Base-by-base conservation (phyloP, 495 filamentous ascomycete species). In the Lophiostoma macrostomum region DNA sequence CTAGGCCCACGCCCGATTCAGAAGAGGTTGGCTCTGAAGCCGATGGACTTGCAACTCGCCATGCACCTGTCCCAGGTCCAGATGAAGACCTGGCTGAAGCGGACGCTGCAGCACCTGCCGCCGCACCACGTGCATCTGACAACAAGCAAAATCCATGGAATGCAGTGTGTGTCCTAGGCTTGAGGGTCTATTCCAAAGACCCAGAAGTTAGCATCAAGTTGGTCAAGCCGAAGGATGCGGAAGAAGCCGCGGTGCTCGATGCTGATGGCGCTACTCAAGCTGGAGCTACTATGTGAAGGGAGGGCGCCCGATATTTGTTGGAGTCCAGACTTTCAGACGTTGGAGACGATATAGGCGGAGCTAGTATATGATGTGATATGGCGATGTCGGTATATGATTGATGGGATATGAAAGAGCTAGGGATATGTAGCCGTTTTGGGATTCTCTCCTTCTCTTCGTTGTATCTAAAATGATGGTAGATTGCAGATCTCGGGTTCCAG, bases 61-160 rank as follows among this genome's bases (percentile, higher is more conserved):
- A 39, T 23, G 32, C 4, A 10, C 5, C 23, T 23, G 32, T 19
- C 19, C 31, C 19, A 30, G 45, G 16, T 24, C 45, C 29, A 4
- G n/a, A 40, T 23, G 47, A 31, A 7, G 39, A 10, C n/a, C 14
- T 22, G 3, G 59, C 32, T 23, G 60, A 59, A n/a, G 44, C 45
- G 13, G 44, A 49, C 8, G 19, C 31, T 23, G 29, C 30, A 24
- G 43, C 54, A 23, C 31, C 38, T 20, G 44, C 53, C 2, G 30
- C 35, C 24, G 35, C 48, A 10, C 16, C 49, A n/a, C n/a, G 31
- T 8, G 38, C 31, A n/a, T 18, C 36, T 22, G 56, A 35, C 18
- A 50, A 47, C 28, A 64, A 56, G 30, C 50, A 53, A 18, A 64
- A 59, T 24, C 56, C 60, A 7, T 64, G 60, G 60, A 60, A 59